Evolutionary conservation across 2,329 filamentous ascomycete species (phyloP).

Genomic region (Pseudocercospora crystallina): DNA sequence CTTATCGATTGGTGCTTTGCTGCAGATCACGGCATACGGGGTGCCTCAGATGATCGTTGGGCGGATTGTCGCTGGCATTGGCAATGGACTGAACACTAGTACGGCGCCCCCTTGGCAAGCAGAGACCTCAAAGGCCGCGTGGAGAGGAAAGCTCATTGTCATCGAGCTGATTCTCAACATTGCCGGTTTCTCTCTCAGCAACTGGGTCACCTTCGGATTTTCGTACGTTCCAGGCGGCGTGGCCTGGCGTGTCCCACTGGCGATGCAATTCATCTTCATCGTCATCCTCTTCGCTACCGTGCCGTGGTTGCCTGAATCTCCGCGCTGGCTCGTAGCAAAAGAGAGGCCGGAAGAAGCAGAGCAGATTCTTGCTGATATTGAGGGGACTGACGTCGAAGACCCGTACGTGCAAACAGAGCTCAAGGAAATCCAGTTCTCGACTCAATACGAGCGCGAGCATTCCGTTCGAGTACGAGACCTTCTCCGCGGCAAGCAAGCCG

Average conservation of each 20-base stretch:
- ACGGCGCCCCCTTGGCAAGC: constrained; percentile 52
- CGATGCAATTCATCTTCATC: constrained; percentile 53
- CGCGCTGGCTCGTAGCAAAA: constrained; percentile 49
- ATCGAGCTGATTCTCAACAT: constrained; percentile 49
- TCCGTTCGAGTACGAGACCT: constrained; percentile 52
- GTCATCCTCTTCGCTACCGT: constrained; percentile 47
- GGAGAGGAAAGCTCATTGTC: constrained; percentile 38
- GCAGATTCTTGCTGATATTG: constrained; percentile 51
- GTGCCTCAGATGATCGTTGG: constrained; percentile 52
- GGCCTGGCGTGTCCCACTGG: constrained; percentile 49
- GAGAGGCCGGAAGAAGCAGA: constrained; percentile 48
- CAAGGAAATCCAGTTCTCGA: constrained; percentile 50
- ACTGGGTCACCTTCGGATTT: constrained; percentile 56
- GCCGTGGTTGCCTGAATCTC: constrained; percentile 50
- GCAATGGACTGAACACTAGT: constrained; percentile 52
- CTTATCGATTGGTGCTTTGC: constrained; percentile 51
- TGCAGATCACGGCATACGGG: constrained; percentile 49
- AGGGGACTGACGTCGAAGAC: constrained; percentile 46
- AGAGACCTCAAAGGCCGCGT: constrained; percentile 48
- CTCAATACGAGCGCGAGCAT: constrained; percentile 52
- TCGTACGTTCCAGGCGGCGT: constrained; percentile 45
- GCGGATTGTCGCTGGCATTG: constrained; percentile 48
- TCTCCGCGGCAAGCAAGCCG: constrained; percentile 47
- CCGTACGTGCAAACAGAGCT: constrained; percentile 46
- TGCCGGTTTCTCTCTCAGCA: constrained; percentile 50